Percentiles rank a stretch among this genome's conserved stretches.
Evolutionary conservation across 75 land plant species (phyloP).

Genomic region (Adiantum capillusveneris): DNA sequence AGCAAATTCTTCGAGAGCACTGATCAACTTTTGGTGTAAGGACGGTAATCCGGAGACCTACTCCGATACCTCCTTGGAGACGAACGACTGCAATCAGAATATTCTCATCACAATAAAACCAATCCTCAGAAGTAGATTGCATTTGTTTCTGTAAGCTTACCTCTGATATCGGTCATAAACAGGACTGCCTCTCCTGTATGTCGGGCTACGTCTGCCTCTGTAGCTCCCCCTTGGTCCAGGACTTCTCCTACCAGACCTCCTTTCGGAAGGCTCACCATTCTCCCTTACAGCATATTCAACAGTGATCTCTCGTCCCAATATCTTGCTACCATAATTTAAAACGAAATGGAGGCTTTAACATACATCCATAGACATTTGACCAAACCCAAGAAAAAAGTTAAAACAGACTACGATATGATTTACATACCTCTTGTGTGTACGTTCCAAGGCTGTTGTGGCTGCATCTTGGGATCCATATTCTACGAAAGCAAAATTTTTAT

Average conservation of each 20-base stretch:
- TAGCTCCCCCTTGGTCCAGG: conserved; percentile 47
- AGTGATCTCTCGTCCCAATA: conserved; percentile 67
- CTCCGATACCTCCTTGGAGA: conserved; percentile 21
- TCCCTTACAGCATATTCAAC: conserved; percentile 86
- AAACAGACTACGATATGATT: not conserved
- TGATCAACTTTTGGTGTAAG: conserved; percentile 8
- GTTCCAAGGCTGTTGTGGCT: conserved; percentile 75
- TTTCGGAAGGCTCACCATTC: too few species aligned
- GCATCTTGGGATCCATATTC: conserved; percentile 70
- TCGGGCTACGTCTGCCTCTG: conserved; percentile 16
- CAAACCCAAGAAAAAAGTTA: not conserved
- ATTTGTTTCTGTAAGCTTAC: conserved; percentile 21
- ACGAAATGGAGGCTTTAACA: not conserved
- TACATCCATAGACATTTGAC: not conserved
- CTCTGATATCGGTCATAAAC: conserved; percentile 25
- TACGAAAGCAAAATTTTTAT: conserved; percentile 78
- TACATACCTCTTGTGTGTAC: conserved; percentile 62
- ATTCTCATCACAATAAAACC: not conserved
- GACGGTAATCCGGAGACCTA: conserved; percentile 28
- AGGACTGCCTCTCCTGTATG: conserved; percentile 37
- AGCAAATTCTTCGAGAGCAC: too few species aligned
- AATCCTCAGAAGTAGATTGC: not conserved
- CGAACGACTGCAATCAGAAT: conserved; percentile 13
- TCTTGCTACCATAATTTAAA: not conserved
- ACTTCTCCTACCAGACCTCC: too few species aligned